A percentile compares a stretch with the other conserved stretches of the same genome.
Evolutionary conservation across 139 green algal genomes (phyloP).

Genomic region (Deuterostichococcus epilithicus): DNA sequence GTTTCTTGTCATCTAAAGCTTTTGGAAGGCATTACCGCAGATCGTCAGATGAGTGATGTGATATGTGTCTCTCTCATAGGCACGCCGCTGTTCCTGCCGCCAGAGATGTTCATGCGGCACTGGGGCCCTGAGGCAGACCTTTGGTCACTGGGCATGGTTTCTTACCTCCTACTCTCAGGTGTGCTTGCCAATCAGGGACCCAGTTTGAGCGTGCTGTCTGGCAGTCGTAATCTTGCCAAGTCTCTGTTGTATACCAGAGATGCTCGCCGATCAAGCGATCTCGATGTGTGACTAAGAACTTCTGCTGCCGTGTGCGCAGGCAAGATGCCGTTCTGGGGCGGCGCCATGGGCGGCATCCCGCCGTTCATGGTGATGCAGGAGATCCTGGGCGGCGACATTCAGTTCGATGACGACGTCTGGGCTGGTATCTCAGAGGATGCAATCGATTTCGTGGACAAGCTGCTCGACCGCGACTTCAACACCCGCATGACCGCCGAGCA

Average conservation of each 20-base stretch:
- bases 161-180: conserved; percentile 60
- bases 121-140: conserved; percentile 73
- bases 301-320: conserved; percentile 13
- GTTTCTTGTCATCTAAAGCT: too few relatives aligned
- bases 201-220: too few relatives aligned
- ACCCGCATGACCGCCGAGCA: neutral
- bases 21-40: too few relatives aligned
- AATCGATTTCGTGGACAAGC: neutral
- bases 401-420: conserved; percentile 32
- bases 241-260: neutral
- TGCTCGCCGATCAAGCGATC: neutral
- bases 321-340: conserved; percentile 19
- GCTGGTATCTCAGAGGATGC: neutral
- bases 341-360: neutral
- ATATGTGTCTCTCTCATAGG: too few relatives aligned
- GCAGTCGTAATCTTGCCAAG: neutral
- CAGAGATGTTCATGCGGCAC: conserved; percentile 72
- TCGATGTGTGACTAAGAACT: neutral
- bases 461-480: neutral
- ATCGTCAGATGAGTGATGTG: too few relatives aligned
- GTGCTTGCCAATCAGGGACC: too few relatives aligned
- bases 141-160: conserved; percentile 75
- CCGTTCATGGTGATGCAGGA: conserved; percentile 20
- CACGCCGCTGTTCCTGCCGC: conserved; percentile 81
- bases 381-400: conserved; percentile 23